Evolutionary conservation across 768 basidiomycete species (phyloP).

Genomic region (Lentinus brumalis): DNA sequence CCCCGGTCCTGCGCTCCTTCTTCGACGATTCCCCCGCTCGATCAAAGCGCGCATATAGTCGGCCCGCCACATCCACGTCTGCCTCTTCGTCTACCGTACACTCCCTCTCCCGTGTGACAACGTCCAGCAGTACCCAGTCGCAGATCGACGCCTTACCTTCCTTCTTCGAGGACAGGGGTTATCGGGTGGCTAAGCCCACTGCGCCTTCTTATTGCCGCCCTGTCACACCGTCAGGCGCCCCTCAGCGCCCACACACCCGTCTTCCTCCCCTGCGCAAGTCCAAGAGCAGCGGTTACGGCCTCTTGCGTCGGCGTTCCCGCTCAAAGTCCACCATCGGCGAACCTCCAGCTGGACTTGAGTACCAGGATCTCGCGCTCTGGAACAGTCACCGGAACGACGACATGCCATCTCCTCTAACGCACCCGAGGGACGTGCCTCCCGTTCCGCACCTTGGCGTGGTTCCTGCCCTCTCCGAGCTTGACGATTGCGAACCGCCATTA

Average conservation of each 20-base stretch:
- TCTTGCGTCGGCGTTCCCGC: slow-evolving; percentile 2
- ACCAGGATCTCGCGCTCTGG: background rate
- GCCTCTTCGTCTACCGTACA: background rate
- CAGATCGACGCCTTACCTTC: slow-evolving; percentile 10
- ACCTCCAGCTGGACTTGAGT: slow-evolving; percentile 7
- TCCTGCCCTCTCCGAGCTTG: background rate
- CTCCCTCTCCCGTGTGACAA: slow-evolving; percentile 5
- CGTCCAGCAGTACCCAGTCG: slow-evolving; percentile 4
- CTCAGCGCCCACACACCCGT: slow-evolving; percentile 17
- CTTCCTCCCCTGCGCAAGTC: slow-evolving; percentile 22
- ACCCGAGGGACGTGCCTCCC: slow-evolving; percentile 24
- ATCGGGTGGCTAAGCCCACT: slow-evolving; percentile 5
- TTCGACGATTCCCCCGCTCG: slow-evolving; percentile 18
- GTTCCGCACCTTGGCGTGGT: slow-evolving; percentile 3
- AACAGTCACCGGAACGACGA: slow-evolving; percentile 1
- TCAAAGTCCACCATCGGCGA: background rate
- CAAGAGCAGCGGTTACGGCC: slow-evolving; percentile 14
- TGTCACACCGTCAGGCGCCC: slow-evolving; percentile 4
- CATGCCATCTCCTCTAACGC: slow-evolving; percentile 23
- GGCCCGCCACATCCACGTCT: slow-evolving; percentile 12
- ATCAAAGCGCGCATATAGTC: slow-evolving; percentile 14
- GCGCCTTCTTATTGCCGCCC: slow-evolving; percentile 22
- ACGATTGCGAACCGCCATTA: slow-evolving; percentile 10
- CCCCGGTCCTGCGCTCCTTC: slow-evolving; percentile 17
- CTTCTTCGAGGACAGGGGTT: slow-evolving; percentile 23